These are phyloP conservation scores for Kokia cookei DNA, from an alignment of 441 rosid genomes.

Conservation along the genomic window DNA sequence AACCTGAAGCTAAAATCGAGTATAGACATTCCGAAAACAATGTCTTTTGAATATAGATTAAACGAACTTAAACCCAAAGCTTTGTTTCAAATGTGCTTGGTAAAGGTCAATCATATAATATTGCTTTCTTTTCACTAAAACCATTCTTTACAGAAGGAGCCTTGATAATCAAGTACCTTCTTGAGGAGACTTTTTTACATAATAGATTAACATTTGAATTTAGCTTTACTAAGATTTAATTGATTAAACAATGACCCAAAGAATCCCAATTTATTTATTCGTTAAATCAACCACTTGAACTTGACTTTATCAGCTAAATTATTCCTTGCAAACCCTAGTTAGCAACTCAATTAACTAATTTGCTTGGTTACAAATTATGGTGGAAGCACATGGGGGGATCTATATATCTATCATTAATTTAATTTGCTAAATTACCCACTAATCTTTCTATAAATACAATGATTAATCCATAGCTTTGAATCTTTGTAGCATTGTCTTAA, in stretches of 20 bases:
- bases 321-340: conserved; percentile 12
- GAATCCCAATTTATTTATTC: conserved; percentile 1
- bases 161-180: neutral
- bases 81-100: neutral
- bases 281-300: conserved; percentile 13
- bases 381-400: conserved; percentile 33
- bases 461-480: conserved; percentile 7
- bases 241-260: conserved; percentile 9
- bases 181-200: neutral
- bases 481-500: too few relatives aligned
- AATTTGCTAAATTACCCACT: neutral
- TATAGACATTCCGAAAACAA: too few relatives aligned
- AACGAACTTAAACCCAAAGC: neutral
- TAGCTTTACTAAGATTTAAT: conserved; percentile 2
- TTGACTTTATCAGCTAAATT: conserved; percentile 23
- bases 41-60: neutral
- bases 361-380: conserved; percentile 1
- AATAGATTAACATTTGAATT: conserved; percentile 6
- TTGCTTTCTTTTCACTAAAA: neutral
- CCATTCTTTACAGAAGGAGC: conserved; percentile 3
- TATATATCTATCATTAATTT: conserved; percentile 10
- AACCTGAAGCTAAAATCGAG: fast-evolving
- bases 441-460: conserved; percentile 3
- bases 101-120: neutral
- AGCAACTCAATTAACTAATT: neutral